These are phyloP conservation scores for Yamadazyma takamatsuzukensis DNA, from an alignment of 805 yeast species.

Conservation along the genomic window DNA sequence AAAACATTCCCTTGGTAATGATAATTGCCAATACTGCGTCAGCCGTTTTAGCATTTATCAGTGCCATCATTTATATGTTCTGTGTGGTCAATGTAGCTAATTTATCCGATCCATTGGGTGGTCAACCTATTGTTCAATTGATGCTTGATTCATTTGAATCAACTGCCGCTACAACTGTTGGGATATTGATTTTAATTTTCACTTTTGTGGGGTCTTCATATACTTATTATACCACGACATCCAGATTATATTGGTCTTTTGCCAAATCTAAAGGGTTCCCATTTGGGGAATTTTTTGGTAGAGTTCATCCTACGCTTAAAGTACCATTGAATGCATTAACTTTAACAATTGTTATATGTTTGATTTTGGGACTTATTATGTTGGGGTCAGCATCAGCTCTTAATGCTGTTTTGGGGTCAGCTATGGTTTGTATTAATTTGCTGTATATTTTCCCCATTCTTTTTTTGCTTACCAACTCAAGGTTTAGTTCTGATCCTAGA, in stretches of 20 bases:
- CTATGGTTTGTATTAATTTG: constrained; percentile 26
- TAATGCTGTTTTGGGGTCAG: constrained; percentile 27
- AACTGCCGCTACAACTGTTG: constrained; percentile 23
- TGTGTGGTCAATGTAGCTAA: constrained; percentile 15
- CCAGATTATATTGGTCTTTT: constrained; percentile 31
- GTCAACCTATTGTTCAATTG: constrained; percentile 20
- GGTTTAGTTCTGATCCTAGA: constrained; percentile 8
- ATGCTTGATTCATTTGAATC: constrained; percentile 22
- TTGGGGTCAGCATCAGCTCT: constrained; percentile 27
- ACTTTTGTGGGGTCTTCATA: constrained; percentile 16
- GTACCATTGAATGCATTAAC: constrained; percentile 20
- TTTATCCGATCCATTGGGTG: constrained; percentile 18
- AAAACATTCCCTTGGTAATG: constrained; percentile 30
- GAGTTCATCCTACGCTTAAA: constrained; percentile 17
- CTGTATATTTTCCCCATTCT: constrained; percentile 28
- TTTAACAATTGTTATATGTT: constrained; percentile 19
- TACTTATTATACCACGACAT: constrained; percentile 23
- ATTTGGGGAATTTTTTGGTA: constrained; percentile 24
- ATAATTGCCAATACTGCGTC: constrained; percentile 22
- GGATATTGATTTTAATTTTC: constrained; percentile 14
- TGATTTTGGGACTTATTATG: constrained; percentile 24
- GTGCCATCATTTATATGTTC: constrained; percentile 27
- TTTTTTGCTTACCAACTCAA: constrained; percentile 15
- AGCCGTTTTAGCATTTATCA: constrained; percentile 25
- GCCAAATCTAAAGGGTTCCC: constrained; percentile 32